Conservation (phyloP, 2,329 filamentous ascomycete genomes). For the Venturia oleaginea region DNA sequence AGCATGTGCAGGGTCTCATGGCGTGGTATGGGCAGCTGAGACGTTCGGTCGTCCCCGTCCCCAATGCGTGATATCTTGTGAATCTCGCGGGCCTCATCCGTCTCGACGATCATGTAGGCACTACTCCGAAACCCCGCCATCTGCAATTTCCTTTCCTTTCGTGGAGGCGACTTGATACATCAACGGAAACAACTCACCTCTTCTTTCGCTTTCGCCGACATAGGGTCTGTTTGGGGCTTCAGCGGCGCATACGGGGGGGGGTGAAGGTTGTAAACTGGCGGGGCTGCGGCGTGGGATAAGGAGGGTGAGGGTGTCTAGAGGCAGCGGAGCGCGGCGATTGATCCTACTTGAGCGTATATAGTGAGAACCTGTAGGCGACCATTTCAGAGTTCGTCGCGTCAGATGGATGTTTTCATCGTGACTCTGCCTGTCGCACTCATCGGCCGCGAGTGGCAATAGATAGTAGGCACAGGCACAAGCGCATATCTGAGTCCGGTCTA, state of each 20-base stretch:
- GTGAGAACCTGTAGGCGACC: not conserved
- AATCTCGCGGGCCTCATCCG: not conserved
- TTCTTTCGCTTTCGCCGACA: not conserved
- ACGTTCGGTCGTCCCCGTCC: not conserved
- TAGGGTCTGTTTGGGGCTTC: not conserved
- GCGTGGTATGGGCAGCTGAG: not conserved
- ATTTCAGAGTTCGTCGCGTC: not conserved
- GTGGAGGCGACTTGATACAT: not conserved
- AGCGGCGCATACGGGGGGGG: not conserved
- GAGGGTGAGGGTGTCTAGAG: not conserved
- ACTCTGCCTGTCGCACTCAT: not conserved
- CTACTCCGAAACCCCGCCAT: not conserved
- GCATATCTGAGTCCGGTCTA: not conserved
- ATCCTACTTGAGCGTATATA: constrained; percentile 2
- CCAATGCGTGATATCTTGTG: not conserved
- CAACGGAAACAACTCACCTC: not conserved
- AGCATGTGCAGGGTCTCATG: not conserved
- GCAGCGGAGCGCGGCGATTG: not conserved
- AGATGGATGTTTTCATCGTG: not conserved
- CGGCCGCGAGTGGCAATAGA: not conserved
- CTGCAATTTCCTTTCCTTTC: not conserved
- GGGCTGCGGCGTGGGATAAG: constrained; percentile 1
- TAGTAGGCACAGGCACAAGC: not conserved
- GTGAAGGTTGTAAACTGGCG: not conserved
- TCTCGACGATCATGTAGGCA: not conserved